Evolutionary conservation across 2,329 filamentous ascomycete species (phyloP), one percentile per base, ranked within the genome.

Genomic region (Aureobasidium uvarum): DNA sequence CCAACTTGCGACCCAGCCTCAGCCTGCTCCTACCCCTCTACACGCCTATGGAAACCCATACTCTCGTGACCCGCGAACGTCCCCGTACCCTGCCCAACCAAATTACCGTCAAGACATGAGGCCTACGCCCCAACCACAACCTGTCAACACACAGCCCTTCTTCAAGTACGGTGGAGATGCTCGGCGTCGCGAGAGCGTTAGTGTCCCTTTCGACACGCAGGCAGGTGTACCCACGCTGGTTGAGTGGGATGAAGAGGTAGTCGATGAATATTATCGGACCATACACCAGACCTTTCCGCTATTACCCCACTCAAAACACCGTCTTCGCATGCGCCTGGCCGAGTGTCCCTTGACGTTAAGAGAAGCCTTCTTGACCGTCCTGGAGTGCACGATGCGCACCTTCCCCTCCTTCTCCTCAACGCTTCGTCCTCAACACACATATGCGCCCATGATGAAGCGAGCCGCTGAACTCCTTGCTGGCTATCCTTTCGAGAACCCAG

Each of bases 241-340:
- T 58, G 79, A 81, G 28, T 81, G 78, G 78, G 78, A 82, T 67
- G 80, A 83, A 41, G 70, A 72, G 33, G 72, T 78, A 23, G 72
- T 82, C 45, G 77, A 81, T 36, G 75, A 77, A 66, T 91, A 91
- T 69, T 82, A 89, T 62, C 80, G 80, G 5, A 78, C 84, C 16
- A 84, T 91, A 23, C 88, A 91, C 70, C 85, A 86, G 16, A 84
- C 84, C 3, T 87, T 90, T 66, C 89, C 89, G 0, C 79, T 92
- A 51, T 78, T 92, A 14, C 83, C 88, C 1, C 80, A 80, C 62
- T 85, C 77, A 63, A 86, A 84, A 70, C 75, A 77, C 16, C 80
- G 81, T n/a, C 74, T 89, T 11, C 82, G 85, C 65, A 79, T 80
- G 10, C 79, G 86, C 23, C 75, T 91, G 23, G 78, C 79, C 3